A percentile compares a stretch with the other conserved stretches of the same genome.
These are phyloP conservation scores for Fonsecaea nubica DNA, from an alignment of 2,329 filamentous ascomycete species.

Conservation along the genomic window DNA sequence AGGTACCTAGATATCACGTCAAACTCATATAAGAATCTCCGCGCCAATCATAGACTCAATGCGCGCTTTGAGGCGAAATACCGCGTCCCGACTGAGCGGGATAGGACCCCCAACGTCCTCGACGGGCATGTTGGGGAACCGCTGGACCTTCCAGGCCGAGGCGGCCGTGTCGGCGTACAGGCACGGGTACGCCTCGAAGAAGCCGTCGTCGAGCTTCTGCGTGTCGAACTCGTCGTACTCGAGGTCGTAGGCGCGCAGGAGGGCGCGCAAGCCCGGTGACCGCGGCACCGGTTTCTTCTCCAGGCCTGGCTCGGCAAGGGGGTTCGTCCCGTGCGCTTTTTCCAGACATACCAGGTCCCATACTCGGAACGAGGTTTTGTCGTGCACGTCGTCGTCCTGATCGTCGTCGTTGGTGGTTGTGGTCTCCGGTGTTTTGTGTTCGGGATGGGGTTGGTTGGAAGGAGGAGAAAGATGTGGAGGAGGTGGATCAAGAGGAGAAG, in stretches of 20 bases:
- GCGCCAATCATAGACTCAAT: conserved; percentile 15
- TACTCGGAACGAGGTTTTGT: conserved; percentile 26
- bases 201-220: conserved; percentile 54
- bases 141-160: conserved; percentile 22
- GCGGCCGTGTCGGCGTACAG: conserved; percentile 25
- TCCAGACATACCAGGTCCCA: conserved; percentile 30
- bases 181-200: conserved; percentile 29
- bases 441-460: too few species aligned
- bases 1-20: background rate
- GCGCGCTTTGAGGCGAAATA: conserved; percentile 21
- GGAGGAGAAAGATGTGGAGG: too few species aligned
- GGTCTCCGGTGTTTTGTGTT: background rate
- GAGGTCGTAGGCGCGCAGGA: conserved; percentile 80
- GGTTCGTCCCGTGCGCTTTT: conserved; percentile 6
- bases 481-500: too few species aligned
- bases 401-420: background rate
- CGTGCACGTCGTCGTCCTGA: background rate
- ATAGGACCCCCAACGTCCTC: conserved; percentile 22
- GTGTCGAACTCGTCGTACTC: conserved; percentile 91
- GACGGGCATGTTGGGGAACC: conserved; percentile 5
- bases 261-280: conserved; percentile 48
- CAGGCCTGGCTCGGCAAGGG: conserved; percentile 4
- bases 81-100: conserved; percentile 9
- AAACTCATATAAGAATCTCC: conserved; percentile 9
- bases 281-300: conserved; percentile 11